A percentile compares a stretch with the other conserved stretches of the same genome.
Conservation (phyloP, 2,329 filamentous ascomycete genomes). For the Emydomyces testavorans region DNA sequence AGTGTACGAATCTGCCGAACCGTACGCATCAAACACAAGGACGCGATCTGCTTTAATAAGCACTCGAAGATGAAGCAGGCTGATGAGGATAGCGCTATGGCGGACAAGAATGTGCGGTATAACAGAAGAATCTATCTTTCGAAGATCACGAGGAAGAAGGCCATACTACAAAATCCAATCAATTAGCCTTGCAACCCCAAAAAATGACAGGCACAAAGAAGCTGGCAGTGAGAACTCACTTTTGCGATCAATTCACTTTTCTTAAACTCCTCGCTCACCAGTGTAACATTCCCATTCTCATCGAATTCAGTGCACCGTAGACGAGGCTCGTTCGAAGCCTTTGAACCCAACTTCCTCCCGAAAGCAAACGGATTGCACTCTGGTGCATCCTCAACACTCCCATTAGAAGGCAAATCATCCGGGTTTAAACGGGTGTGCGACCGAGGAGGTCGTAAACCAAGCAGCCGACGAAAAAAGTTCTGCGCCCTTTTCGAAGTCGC, state of each 20-base stretch:
- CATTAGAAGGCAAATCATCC: conserved; percentile 46
- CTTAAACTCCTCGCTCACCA: conserved; percentile 92
- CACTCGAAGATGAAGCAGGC: conserved; percentile 88
- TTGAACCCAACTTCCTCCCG: conserved; percentile 58
- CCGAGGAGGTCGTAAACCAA: conserved; percentile 28
- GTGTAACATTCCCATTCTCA: conserved; percentile 77
- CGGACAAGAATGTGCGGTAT: conserved; percentile 91
- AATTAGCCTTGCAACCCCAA: background rate
- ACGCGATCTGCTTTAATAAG: conserved; percentile 92
- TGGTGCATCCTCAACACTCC: conserved; percentile 48
- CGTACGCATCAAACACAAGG: conserved; percentile 90
- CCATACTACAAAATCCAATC: conserved; percentile 54
- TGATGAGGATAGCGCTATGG: conserved; percentile 84
- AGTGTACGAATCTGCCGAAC: conserved; percentile 84
- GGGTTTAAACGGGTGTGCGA: conserved; percentile 38
- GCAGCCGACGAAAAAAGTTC: conserved; percentile 29
- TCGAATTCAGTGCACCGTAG: conserved; percentile 92
- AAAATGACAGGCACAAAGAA: background rate
- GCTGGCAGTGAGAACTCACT: conserved; percentile 42
- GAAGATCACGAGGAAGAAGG: conserved; percentile 80
- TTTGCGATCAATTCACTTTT: conserved; percentile 96
- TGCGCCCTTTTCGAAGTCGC: conserved; percentile 23
- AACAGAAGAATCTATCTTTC: conserved; percentile 94
- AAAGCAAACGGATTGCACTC: conserved; percentile 55
- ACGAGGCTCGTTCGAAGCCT: conserved; percentile 71